Percentiles rank a stretch among this genome's conserved stretches.
Evolutionary conservation across 2,329 filamentous ascomycete genomes (phyloP).

Genomic region (Cordyceps pruinosa): DNA sequence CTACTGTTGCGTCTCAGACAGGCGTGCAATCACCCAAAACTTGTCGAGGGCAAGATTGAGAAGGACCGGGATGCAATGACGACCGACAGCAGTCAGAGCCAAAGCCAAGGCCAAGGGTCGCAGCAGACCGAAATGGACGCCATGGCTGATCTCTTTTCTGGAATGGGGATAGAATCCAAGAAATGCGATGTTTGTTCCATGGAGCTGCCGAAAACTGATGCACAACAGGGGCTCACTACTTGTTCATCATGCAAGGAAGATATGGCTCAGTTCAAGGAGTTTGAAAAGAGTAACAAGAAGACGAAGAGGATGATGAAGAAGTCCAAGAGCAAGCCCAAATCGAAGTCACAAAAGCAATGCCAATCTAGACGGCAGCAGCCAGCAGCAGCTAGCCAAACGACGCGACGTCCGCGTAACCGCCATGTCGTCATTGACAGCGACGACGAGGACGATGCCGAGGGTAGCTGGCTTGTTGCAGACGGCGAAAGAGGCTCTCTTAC

Average conservation of each 20-base stretch:
- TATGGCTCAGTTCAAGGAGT: conserved; percentile 50
- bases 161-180: conserved; percentile 69
- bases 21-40: conserved; percentile 86
- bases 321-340: conserved; percentile 18
- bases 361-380: conserved; percentile 12
- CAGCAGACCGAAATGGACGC: conserved; percentile 66
- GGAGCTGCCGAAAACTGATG: conserved; percentile 49
- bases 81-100: conserved; percentile 46
- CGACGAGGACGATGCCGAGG: conserved; percentile 62
- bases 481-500: conserved; percentile 52
- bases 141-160: conserved; percentile 79
- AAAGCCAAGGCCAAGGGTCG: conserved; percentile 42
- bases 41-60: conserved; percentile 77
- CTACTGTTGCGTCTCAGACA: conserved; percentile 85
- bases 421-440: conserved; percentile 60
- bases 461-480: conserved; percentile 72
- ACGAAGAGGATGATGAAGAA: conserved; percentile 29
- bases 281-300: conserved; percentile 34
- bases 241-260: conserved; percentile 73
- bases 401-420: conserved; percentile 39
- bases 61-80: conserved; percentile 81
- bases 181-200: conserved; percentile 79
- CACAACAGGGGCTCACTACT: conserved; percentile 34
- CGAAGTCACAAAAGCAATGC: conserved; percentile 12
- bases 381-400: conserved; percentile 17